A percentile compares a stretch with the other conserved stretches of the same genome.
phyloP scores from a whole-genome alignment of 306 rosid species.

The Gynostemma pentaphyllum region DNA sequence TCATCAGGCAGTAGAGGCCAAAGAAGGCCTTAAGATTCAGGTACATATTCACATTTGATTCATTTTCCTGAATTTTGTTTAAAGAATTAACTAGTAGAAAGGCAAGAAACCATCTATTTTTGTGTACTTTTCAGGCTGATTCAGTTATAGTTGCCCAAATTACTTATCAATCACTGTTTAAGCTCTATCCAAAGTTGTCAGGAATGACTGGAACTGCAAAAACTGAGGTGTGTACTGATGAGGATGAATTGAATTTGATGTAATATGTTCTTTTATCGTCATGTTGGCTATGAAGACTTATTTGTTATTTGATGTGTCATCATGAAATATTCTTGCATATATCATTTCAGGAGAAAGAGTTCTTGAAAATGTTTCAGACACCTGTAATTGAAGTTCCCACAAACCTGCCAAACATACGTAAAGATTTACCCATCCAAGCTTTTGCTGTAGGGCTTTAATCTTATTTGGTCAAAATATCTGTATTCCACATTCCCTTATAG shows the following conservation, averaged over 20 bases:
- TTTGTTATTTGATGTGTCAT: slow-evolving; percentile 11
- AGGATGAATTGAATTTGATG: slow-evolving; percentile 8
- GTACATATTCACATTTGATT: slow-evolving; percentile 22
- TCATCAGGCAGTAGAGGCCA: slow-evolving; percentile 99
- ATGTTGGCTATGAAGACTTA: slow-evolving; percentile 1
- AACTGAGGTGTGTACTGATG: slow-evolving; percentile 58
- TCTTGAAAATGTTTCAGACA: slow-evolving; percentile 79
- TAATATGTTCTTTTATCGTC: slow-evolving; percentile 16
- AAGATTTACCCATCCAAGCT: slow-evolving; percentile 93
- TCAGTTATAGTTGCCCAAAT: slow-evolving; percentile 95
- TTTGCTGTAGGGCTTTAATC: slow-evolving; percentile 59
- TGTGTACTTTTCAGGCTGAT: slow-evolving; percentile 62
- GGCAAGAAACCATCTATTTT: background rate
- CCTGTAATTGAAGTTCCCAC: slow-evolving; percentile 99
- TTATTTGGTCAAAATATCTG: slow-evolving; percentile 6
- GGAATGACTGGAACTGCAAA: slow-evolving; percentile 99
- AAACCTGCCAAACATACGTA: slow-evolving; percentile 79
- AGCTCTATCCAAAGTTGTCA: slow-evolving; percentile 91
- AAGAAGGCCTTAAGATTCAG: slow-evolving; percentile 94
- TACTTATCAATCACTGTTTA: slow-evolving; percentile 93
- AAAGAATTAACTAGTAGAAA: slow-evolving; percentile 1
- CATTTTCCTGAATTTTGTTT: slow-evolving; percentile 14
- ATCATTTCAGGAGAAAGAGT: slow-evolving; percentile 83
- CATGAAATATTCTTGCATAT: slow-evolving; percentile 9
- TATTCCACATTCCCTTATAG: background rate